Base-by-base conservation (phyloP, 1,284 basidiomycete genomes). In the Cerrena zonata region DNA sequence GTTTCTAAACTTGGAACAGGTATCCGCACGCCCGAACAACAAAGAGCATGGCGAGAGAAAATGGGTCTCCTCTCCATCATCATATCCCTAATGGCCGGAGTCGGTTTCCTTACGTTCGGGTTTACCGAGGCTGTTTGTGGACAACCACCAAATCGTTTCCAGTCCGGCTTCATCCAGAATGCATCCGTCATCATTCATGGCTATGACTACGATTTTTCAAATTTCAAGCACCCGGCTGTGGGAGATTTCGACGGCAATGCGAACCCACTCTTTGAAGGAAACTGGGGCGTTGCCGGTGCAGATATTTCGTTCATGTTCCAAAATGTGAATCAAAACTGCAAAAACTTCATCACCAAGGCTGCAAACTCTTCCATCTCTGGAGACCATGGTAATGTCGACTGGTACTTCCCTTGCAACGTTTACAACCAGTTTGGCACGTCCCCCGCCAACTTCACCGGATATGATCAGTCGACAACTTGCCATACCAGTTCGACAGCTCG, bases 31-130 rank as follows among this genome's bases (percentile, higher is more conserved):
- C 90, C 93, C 0, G 96, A 99, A 59, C 89, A 91, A 60, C 93
- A 95, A 69, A 84, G 93, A 49, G 95, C 95, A 39, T 99, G 94
- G 91, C 80, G 96, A 56, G 95, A 99, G 71, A 99, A 99, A 76
- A 94, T 98, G 70, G 95, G 95, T 30, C 80, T 99, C 26, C 74
- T 99, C 51, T 74, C 77, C 56, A 79, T 98, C 68, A 91, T 96
- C 60, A 65, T 81, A 15, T 5, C 68, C 19, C 80, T 94, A 58
- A 98, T 99, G 95, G 87, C 88, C 21, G 80, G 76, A 44, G 96
- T 99, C 65, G 95, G 94, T 69, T 99, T 94, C 80, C 78, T 99
- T 65, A 99, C 95, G 2, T 99, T 99, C 71, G 95, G 96, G n/a
- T 99, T 99, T 75, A 98, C 94, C 3, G 82, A 94, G 64, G 75